Conservation (phyloP, 345 rosid genomes). For the Combretum micranthum region DNA sequence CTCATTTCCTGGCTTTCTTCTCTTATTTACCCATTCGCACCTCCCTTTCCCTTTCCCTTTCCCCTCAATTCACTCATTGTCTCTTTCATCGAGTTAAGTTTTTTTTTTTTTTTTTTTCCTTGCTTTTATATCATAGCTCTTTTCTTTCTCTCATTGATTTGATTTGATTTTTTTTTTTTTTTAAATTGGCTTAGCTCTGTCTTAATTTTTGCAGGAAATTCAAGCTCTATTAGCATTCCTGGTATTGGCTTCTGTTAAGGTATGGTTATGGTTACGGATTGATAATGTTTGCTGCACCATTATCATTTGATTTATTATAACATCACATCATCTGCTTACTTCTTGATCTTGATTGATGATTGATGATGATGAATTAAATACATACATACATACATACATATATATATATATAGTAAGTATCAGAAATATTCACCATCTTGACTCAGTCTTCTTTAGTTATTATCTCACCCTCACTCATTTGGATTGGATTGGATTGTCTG, state of each 20-base stretch:
- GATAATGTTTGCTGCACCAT: background rate
- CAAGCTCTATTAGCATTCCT: constrained; percentile 67
- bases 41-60: constrained; percentile 35
- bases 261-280: constrained; percentile 11
- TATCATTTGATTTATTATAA: too few species aligned
- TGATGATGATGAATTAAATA: too few species aligned
- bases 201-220: constrained; percentile 50
- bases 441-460: too few species aligned
- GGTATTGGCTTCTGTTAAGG: constrained; percentile 53
- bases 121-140: background rate
- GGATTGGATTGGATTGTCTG: too few species aligned
- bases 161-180: background rate
- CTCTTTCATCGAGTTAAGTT: constrained; percentile 47
- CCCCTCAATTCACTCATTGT: constrained; percentile 32
- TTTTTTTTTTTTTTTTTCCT: constrained; percentile 1
- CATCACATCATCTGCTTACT: too few species aligned
- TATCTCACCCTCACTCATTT: too few species aligned
- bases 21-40: constrained; percentile 60
- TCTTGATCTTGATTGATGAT: too few species aligned
- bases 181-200: background rate
- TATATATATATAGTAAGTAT: too few species aligned
- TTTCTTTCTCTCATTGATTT: background rate
- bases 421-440: too few species aligned
- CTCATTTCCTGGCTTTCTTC: constrained; percentile 69
- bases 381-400: too few species aligned